A percentile compares a stretch with the other conserved stretches of the same genome.
phyloP scores from a whole-genome alignment of 2,329 filamentous ascomycete genomes.

The Emergomyces orientalis region DNA sequence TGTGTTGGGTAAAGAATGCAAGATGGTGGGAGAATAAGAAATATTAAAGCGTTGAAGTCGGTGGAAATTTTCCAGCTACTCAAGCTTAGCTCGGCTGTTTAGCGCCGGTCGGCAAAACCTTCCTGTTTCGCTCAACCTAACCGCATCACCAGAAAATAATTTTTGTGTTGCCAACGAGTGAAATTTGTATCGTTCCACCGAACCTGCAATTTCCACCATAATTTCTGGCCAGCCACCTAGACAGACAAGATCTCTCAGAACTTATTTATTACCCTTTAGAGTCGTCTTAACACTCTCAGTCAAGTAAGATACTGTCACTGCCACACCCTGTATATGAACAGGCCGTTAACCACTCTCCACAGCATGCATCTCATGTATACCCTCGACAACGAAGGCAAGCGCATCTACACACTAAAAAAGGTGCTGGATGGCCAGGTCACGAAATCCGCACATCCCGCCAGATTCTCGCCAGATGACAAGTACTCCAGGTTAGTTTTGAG shows the following conservation, averaged over 20 bases:
- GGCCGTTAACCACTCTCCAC: neutral
- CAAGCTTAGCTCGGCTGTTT: neutral
- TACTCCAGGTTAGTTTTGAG: constrained; percentile 58
- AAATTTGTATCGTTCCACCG: neutral
- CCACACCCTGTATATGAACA: neutral
- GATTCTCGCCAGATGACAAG: constrained; percentile 98
- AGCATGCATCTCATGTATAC: constrained; percentile 78
- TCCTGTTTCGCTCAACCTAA: neutral
- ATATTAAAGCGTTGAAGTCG: neutral
- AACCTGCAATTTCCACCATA: neutral
- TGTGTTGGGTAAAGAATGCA: neutral
- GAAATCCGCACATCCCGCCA: constrained; percentile 89
- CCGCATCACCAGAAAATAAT: neutral
- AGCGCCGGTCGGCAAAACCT: constrained; percentile 3
- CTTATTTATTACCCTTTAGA: neutral
- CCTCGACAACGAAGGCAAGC: constrained; percentile 70
- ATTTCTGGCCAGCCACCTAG: neutral
- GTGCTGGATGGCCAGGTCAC: constrained; percentile 71
- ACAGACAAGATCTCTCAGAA: neutral
- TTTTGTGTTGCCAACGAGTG: neutral
- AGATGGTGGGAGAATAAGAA: neutral
- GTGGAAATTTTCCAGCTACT: neutral
- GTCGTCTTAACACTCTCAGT: neutral
- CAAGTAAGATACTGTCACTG: neutral
- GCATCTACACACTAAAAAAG: constrained; percentile 93